Percentiles rank a stretch among this genome's conserved stretches.
These are phyloP conservation scores for Chloranthus sessilifolius DNA, from an alignment of 164 flowering plant species.

Conservation along the genomic window DNA sequence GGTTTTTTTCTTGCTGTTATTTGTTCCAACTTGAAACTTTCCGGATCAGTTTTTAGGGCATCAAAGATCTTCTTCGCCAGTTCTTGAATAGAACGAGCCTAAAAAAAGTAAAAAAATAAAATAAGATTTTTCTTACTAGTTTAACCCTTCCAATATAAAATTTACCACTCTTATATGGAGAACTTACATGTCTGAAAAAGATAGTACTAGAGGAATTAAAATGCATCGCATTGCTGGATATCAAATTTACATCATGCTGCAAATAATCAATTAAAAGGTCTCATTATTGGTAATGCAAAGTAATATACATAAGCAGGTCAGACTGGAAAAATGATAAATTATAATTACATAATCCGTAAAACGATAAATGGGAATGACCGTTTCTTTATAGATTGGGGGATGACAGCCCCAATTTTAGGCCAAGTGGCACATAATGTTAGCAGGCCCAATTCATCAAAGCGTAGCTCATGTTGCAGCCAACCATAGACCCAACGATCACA, in stretches of 20 bases:
- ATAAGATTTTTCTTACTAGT: conserved; percentile 2
- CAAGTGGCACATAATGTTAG: too few species aligned
- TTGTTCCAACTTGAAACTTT: conserved; percentile 40
- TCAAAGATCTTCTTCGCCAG: conserved; percentile 53
- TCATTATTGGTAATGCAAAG: neutral
- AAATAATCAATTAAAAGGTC: conserved; percentile 1
- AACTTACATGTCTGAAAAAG: conserved; percentile 59
- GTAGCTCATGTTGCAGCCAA: too few species aligned
- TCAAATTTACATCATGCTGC: conserved; percentile 66
- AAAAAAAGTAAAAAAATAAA: conserved; percentile 4
- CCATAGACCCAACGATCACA: too few species aligned
- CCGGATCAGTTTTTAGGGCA: conserved; percentile 49
- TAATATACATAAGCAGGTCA: neutral
- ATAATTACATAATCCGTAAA: neutral
- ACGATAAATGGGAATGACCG: too few species aligned
- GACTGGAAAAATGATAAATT: neutral
- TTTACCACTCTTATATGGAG: too few species aligned
- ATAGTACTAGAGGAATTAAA: conserved; percentile 52
- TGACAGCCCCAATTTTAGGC: too few species aligned
- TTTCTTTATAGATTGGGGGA: too few species aligned
- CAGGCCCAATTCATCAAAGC: too few species aligned
- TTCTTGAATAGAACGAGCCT: conserved; percentile 65
- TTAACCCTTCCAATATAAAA: neutral
- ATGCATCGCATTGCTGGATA: conserved; percentile 67
- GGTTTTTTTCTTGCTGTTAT: conserved; percentile 32